These are phyloP conservation scores for Trichophaea hybrida DNA, from an alignment of 2,329 filamentous ascomycete species.

Conservation along the genomic window DNA sequence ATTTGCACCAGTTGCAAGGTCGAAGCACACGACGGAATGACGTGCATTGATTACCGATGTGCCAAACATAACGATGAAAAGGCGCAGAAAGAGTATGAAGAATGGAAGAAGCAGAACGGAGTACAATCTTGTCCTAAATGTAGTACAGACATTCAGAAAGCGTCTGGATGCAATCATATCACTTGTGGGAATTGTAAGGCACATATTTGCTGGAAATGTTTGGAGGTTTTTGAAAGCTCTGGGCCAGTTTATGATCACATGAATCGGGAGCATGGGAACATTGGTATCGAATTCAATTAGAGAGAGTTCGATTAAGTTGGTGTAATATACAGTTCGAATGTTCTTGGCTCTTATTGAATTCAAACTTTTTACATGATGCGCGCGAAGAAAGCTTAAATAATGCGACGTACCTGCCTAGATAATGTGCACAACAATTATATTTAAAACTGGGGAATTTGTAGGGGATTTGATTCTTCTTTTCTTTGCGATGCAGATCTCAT, in stretches of 20 bases:
- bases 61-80: slow-evolving; percentile 21
- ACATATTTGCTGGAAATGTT: slow-evolving; percentile 39
- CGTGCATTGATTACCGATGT: slow-evolving; percentile 30
- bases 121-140: slow-evolving; percentile 35
- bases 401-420: no score
- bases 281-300: not conserved
- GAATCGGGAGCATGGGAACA: slow-evolving; percentile 9
- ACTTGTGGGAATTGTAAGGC: slow-evolving; percentile 32
- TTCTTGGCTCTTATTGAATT: no score
- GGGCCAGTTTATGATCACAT: slow-evolving; percentile 17
- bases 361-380: no score
- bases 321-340: no score
- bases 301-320: no score
- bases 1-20: slow-evolving; percentile 32
- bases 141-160: slow-evolving; percentile 34
- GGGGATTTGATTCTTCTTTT: no score
- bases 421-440: no score
- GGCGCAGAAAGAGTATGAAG: slow-evolving; percentile 10
- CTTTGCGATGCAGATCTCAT: no score
- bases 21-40: slow-evolving; percentile 29
- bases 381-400: no score
- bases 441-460: no score
- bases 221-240: slow-evolving; percentile 29
- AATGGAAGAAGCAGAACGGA: slow-evolving; percentile 30
- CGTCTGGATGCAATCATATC: slow-evolving; percentile 37